Conservation (phyloP, 2,329 filamentous ascomycete species). For the Chalaropsis ovoidea region DNA sequence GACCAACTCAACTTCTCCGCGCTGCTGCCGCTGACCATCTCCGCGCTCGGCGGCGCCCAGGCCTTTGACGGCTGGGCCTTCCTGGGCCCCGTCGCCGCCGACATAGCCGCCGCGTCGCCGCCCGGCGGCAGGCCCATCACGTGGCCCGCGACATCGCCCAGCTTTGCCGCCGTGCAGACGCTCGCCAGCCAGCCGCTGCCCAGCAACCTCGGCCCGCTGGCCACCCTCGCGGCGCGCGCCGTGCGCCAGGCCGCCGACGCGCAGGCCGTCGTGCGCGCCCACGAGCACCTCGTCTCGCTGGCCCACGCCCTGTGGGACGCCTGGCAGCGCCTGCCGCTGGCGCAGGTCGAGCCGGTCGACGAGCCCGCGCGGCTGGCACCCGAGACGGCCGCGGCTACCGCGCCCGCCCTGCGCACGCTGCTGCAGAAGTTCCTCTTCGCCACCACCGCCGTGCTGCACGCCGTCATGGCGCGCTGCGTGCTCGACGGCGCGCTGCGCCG, state of each 20-base stretch:
- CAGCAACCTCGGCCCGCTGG: slow-evolving; percentile 56
- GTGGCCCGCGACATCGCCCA: slow-evolving; percentile 54
- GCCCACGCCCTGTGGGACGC: slow-evolving; percentile 54
- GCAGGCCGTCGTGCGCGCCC: slow-evolving; percentile 38
- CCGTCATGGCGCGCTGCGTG: slow-evolving; percentile 56
- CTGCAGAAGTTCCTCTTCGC: slow-evolving; percentile 68
- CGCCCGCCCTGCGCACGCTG: slow-evolving; percentile 63
- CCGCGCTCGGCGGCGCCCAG: slow-evolving; percentile 57
- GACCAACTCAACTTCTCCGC: slow-evolving; percentile 54
- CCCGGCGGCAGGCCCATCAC: slow-evolving; percentile 45
- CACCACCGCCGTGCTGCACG: slow-evolving; percentile 62
- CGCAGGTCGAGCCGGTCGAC: slow-evolving; percentile 57
- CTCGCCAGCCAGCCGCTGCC: slow-evolving; percentile 53
- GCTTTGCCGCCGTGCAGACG: slow-evolving; percentile 48
- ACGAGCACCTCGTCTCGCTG: slow-evolving; percentile 58
- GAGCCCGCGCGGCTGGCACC: slow-evolving; percentile 53
- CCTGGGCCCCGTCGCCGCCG: slow-evolving; percentile 47
- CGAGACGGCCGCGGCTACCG: slow-evolving; percentile 55
- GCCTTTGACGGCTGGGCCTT: slow-evolving; percentile 71
- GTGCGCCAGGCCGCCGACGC: slow-evolving; percentile 45
- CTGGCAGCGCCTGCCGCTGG: slow-evolving; percentile 67
- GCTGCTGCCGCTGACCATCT: slow-evolving; percentile 59
- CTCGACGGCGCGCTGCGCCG: slow-evolving; percentile 40
- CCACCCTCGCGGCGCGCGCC: slow-evolving; percentile 54
- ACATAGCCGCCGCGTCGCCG: slow-evolving; percentile 25